Evolutionary conservation across 2,329 filamentous ascomycete species (phyloP), one percentile per base, ranked within the genome.

Genomic region (Lecanicillium sp.): DNA sequence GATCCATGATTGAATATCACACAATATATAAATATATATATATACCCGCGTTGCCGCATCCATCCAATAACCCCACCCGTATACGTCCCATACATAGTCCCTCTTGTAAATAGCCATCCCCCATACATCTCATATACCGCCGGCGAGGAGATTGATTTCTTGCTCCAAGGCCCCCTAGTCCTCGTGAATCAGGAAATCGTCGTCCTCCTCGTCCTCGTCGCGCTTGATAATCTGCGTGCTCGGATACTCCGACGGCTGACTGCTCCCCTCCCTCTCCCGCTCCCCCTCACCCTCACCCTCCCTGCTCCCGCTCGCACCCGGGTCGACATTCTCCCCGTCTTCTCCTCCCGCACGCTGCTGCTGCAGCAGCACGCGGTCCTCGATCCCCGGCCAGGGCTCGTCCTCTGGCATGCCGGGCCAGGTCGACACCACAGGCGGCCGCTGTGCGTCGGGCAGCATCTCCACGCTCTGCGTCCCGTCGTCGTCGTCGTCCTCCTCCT

Each of bases 371-470:
- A 26, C 36, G 9, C 36, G 20, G 48, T 75, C 77, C 52, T 79
- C 76, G 41, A 81, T 75, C 8, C 78, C 78, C 0, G 70, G 73
- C 75, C 77, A 78, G 2, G 71, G 70, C 51, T 79, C 73, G 51
- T 81, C 78, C 55, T 80, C 75, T 1, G 74, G 74, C 20, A 67
- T 54, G 49, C 44, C 44, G 9, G 36, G 26, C 44, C 44, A 47
- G 26, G 23, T 26, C 60, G 63, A 52, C 59, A 58, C 37, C 55
- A 53, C 11, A 60, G 60, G 24, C 62, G 60, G 45, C 56, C 57
- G 48, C 29, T 58, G 57, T 7, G 54, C 54, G 27, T 62, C 60
- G 33, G 61, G 52, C 45, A 60, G 52, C 37, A 60, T 49, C 24
- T 60, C 60, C 39, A 60, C 55, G 35, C 51, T 61, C 45, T 54